Percentiles rank a stretch among this genome's conserved stretches.
phyloP scores from a whole-genome alignment of 2,329 filamentous ascomycete genomes.

The Curvularia sp. region DNA sequence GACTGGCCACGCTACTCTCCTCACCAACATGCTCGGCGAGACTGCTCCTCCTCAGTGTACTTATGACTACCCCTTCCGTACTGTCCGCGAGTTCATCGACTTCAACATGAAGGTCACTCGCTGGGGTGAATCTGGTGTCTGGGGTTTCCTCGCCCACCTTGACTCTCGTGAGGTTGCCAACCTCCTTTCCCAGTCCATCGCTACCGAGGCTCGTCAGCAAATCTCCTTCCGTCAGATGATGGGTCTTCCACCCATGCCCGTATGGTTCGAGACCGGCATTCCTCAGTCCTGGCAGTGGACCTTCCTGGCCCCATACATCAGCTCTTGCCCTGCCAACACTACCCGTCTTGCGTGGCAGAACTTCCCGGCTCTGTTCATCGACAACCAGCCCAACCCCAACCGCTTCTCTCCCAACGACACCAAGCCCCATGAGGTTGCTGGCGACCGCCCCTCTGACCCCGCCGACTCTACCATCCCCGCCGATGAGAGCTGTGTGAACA shows the following conservation, averaged over 20 bases:
- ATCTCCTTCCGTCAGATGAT: slow-evolving; percentile 84
- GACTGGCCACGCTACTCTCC: slow-evolving; percentile 75
- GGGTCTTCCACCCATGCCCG: slow-evolving; percentile 80
- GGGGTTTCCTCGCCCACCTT: slow-evolving; percentile 80
- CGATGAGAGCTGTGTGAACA: slow-evolving; percentile 64
- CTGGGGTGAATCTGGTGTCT: slow-evolving; percentile 79
- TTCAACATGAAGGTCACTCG: slow-evolving; percentile 87
- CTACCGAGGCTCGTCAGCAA: slow-evolving; percentile 81
- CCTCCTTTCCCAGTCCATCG: slow-evolving; percentile 76
- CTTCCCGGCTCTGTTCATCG: slow-evolving; percentile 73
- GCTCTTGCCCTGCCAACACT: slow-evolving; percentile 73
- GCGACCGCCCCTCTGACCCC: slow-evolving; percentile 64
- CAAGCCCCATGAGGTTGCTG: slow-evolving; percentile 68
- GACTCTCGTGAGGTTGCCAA: slow-evolving; percentile 77
- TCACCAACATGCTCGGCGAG: slow-evolving; percentile 78
- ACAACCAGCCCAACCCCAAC: slow-evolving; percentile 79
- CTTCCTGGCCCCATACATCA: slow-evolving; percentile 80
- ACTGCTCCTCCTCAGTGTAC: slow-evolving; percentile 75
- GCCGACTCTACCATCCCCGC: slow-evolving; percentile 56
- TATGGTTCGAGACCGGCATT: slow-evolving; percentile 80
- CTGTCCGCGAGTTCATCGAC: slow-evolving; percentile 78
- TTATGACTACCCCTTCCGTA: slow-evolving; percentile 81
- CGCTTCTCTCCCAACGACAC: slow-evolving; percentile 69
- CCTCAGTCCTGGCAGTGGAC: slow-evolving; percentile 89
- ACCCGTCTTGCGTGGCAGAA: slow-evolving; percentile 85